Evolutionary conservation across 805 yeast genomes (phyloP).

Genomic region (Yarrowia phangngaensis): DNA sequence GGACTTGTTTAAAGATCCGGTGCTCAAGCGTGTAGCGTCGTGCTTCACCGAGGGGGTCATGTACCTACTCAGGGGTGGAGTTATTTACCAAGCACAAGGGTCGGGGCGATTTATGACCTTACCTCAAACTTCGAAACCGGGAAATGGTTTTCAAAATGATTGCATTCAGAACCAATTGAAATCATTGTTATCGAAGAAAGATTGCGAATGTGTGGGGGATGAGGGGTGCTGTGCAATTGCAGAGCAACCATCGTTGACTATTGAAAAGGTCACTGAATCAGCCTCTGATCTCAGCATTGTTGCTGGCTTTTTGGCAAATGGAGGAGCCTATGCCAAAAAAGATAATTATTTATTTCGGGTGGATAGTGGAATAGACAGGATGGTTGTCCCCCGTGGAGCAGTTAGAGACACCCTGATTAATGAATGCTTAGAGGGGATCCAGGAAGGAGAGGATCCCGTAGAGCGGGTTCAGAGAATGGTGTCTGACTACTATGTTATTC

Average conservation of each 20-base stretch:
- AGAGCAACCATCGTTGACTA: slow-evolving; percentile 1
- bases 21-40: slow-evolving; percentile 17
- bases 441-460: slow-evolving; percentile 13
- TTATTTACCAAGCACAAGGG: slow-evolving; percentile 8
- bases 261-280: slow-evolving; percentile 17
- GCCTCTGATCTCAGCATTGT: slow-evolving; percentile 13
- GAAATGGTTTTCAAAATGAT: background rate
- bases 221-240: slow-evolving; percentile 5
- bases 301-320: slow-evolving; percentile 16
- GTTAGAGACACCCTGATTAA: slow-evolving; percentile 12
- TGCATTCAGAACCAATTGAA: background rate
- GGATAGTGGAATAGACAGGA: slow-evolving; percentile 12
- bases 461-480: slow-evolving; percentile 18
- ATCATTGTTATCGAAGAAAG: slow-evolving; percentile 9
- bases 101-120: slow-evolving; percentile 10
- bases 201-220: slow-evolving; percentile 10
- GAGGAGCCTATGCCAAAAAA: slow-evolving; percentile 22
- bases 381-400: slow-evolving; percentile 18
- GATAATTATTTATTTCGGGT: slow-evolving; percentile 21
- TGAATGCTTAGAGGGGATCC: slow-evolving; percentile 15
- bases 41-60: slow-evolving; percentile 20
- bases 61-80: slow-evolving; percentile 11
- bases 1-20: slow-evolving; percentile 17
- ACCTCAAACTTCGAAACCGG: slow-evolving; percentile 1
- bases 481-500: slow-evolving; percentile 16